Percentiles rank a stretch among this genome's conserved stretches.
These are phyloP conservation scores for Hypoxylon sp. DNA, from an alignment of 2,329 filamentous ascomycete genomes.

Conservation along the genomic window DNA sequence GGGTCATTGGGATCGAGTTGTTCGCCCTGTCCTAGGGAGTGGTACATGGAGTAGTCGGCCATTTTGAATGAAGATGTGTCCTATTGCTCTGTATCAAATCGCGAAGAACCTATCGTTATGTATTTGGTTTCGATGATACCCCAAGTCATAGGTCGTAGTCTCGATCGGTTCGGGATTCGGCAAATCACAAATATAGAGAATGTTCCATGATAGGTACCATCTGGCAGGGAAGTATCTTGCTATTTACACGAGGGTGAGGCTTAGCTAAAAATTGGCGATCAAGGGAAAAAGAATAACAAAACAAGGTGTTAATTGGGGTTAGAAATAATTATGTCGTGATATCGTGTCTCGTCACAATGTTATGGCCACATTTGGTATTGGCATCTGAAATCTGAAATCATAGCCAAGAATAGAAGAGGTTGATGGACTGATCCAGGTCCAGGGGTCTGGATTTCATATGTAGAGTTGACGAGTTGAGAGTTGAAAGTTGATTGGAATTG, in stretches of 20 bases:
- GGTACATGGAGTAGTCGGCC: slow-evolving; percentile 65
- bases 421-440: slow-evolving; percentile 6
- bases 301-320: slow-evolving; percentile 7
- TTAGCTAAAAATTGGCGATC: background rate
- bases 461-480: slow-evolving; percentile 2
- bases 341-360: slow-evolving; percentile 11
- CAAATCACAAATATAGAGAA: slow-evolving; percentile 26
- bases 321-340: background rate
- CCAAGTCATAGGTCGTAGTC: slow-evolving; percentile 1
- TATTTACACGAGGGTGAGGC: slow-evolving; percentile 6
- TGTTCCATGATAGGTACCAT: slow-evolving; percentile 32
- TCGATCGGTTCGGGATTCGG: slow-evolving; percentile 22
- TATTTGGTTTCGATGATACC: too few species aligned
- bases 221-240: too few species aligned
- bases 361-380: slow-evolving; percentile 37
- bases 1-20: slow-evolving; percentile 64
- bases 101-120: too few species aligned
- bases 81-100: too few species aligned
- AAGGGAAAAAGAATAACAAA: slow-evolving; percentile 3
- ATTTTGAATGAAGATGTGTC: too few species aligned
- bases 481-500: slow-evolving; percentile 34
- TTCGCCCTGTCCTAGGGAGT: slow-evolving; percentile 65
- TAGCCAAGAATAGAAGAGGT: slow-evolving; percentile 31
- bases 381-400: slow-evolving; percentile 37
- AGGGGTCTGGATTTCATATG: background rate